phyloP scores from a whole-genome alignment of 805 yeast genomes.

The Yarrowia yakushimensis region DNA sequence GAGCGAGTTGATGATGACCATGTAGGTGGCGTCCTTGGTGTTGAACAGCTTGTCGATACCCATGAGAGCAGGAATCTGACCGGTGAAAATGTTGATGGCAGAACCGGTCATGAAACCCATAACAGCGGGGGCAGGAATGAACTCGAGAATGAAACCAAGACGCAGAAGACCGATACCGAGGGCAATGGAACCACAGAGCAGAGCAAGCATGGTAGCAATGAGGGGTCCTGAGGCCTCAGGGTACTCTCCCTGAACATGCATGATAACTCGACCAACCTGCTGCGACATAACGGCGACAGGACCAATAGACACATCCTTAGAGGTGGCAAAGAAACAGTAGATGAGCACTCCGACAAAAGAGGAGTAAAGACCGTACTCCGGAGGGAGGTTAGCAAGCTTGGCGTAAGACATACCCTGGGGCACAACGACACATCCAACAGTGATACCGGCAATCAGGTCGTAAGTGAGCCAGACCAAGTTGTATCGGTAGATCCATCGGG shows the following conservation, averaged over 20 bases:
- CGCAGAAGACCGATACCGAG: constrained; percentile 78
- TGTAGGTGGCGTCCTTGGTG: constrained; percentile 68
- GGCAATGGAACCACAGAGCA: constrained; percentile 83
- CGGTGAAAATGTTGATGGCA: constrained; percentile 74
- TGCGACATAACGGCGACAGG: constrained; percentile 96
- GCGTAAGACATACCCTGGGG: constrained; percentile 98
- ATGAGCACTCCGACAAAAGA: constrained; percentile 87
- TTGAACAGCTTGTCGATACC: constrained; percentile 64
- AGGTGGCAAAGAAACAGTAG: constrained; percentile 88
- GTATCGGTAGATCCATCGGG: constrained; percentile 81
- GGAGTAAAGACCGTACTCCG: constrained; percentile 87
- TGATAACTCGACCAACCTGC: constrained; percentile 75
- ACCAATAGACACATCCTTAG: constrained; percentile 93
- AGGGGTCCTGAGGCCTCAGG: constrained; percentile 52
- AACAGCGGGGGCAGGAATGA: constrained; percentile 87
- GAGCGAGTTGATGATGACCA: constrained; percentile 65
- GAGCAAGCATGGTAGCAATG: constrained; percentile 75
- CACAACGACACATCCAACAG: constrained; percentile 88
- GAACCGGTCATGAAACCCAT: constrained; percentile 95
- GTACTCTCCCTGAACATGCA: constrained; percentile 53
- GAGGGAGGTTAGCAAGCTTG: constrained; percentile 70
- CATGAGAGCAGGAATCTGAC: constrained; percentile 84
- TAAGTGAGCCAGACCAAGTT: constrained; percentile 74
- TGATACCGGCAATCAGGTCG: constrained; percentile 86
- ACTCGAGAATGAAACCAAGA: constrained; percentile 82